Percentiles rank a stretch among this genome's conserved stretches.
These are phyloP conservation scores for Mucor circinelloides DNA, from an alignment of 371 early-diverging fungal species.

Conservation along the genomic window DNA sequence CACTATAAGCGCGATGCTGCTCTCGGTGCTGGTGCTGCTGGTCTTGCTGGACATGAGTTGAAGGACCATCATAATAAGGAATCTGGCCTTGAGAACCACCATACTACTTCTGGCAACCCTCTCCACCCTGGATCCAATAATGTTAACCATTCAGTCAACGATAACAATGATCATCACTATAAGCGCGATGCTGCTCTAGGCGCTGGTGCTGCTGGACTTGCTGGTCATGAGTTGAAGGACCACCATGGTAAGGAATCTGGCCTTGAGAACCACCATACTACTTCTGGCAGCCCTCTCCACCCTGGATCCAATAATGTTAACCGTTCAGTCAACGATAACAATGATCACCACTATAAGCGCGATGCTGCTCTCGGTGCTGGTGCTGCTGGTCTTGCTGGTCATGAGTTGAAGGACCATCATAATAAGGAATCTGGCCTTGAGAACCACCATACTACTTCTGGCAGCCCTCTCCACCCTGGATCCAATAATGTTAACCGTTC, in stretches of 20 bases:
- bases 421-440: not conserved
- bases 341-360: slow-evolving; percentile 4
- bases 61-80: slow-evolving; percentile 11
- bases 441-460: not conserved
- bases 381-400: slow-evolving; percentile 13
- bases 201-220: slow-evolving; percentile 17
- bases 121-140: not conserved
- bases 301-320: not conserved
- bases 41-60: slow-evolving; percentile 11
- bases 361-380: slow-evolving; percentile 14
- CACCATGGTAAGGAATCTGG: not conserved
- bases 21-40: slow-evolving; percentile 12
- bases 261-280: not conserved
- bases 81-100: not conserved
- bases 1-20: slow-evolving; percentile 14
- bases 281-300: not conserved
- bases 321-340: not conserved
- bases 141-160: not conserved
- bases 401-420: slow-evolving; percentile 18
- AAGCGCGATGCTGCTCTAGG: not conserved
- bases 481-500: not conserved
- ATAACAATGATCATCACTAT: not conserved
- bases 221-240: slow-evolving; percentile 6
- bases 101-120: not conserved
- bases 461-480: not conserved